These are phyloP conservation scores for Croton setiger DNA, from an alignment of 441 rosid genomes.

Conservation along the genomic window DNA sequence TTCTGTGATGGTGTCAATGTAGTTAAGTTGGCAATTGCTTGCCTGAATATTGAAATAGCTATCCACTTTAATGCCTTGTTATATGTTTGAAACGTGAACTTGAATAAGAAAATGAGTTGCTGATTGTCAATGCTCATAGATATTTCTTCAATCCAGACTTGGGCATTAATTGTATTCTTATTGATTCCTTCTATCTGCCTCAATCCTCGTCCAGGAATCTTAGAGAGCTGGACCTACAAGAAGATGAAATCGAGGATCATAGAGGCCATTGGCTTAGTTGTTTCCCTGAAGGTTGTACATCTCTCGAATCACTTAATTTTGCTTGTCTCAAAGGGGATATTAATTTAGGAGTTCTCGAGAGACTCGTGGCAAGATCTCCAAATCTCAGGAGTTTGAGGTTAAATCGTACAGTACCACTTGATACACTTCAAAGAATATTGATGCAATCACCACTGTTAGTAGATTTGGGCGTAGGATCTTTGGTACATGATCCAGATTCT, in stretches of 20 bases:
- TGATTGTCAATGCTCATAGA: background rate
- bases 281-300: constrained; percentile 71
- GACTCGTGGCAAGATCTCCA: constrained; percentile 86
- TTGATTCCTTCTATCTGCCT: background rate
- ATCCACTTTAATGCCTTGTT: background rate
- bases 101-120: background rate
- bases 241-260: constrained; percentile 82
- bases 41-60: background rate
- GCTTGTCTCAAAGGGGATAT: constrained; percentile 94
- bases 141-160: background rate
- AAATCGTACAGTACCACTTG: constrained; percentile 74
- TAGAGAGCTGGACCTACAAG: constrained; percentile 91
- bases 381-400: constrained; percentile 72
- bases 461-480: constrained; percentile 86
- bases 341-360: constrained; percentile 71
- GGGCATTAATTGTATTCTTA: background rate
- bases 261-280: constrained; percentile 88
- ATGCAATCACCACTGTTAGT: constrained; percentile 58
- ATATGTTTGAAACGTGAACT: background rate
- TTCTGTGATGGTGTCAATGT: background rate
- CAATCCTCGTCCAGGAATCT: constrained; percentile 42
- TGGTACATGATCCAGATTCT: constrained; percentile 54
- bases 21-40: background rate
- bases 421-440: constrained; percentile 57
- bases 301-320: constrained; percentile 76